These are phyloP conservation scores for Talaromyces sp. DNA, from an alignment of 2,329 filamentous ascomycete species.

Conservation along the genomic window DNA sequence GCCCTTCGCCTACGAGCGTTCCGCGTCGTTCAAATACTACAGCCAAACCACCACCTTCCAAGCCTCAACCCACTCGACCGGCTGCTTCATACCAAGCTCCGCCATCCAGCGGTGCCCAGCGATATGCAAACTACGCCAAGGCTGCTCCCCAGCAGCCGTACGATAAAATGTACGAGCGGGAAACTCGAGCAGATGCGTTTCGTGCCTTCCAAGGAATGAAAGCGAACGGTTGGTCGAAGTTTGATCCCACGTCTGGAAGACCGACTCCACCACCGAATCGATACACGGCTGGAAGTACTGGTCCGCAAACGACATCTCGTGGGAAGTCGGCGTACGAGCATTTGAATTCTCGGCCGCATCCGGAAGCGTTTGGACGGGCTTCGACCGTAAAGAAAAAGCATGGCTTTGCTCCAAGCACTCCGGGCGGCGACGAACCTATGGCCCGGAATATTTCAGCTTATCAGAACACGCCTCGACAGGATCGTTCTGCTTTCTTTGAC, in stretches of 20 bases:
- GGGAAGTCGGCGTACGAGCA: constrained; percentile 43
- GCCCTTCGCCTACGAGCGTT: constrained; percentile 25
- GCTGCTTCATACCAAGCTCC: constrained; percentile 24
- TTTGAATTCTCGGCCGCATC: constrained; percentile 34
- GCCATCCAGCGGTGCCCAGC: constrained; percentile 39
- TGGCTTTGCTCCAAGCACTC: constrained; percentile 59
- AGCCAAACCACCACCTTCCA: constrained; percentile 28
- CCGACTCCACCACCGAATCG: constrained; percentile 23
- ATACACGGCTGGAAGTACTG: constrained; percentile 20
- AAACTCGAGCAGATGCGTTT: constrained; percentile 46
- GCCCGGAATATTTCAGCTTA: constrained; percentile 55
- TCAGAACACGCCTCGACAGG: constrained; percentile 35
- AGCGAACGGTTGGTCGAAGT: constrained; percentile 38
- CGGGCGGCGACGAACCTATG: constrained; percentile 60
- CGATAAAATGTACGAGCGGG: constrained; percentile 40
- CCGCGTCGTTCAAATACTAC: constrained; percentile 32
- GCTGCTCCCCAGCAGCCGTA: constrained; percentile 41
- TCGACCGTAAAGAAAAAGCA: constrained; percentile 51
- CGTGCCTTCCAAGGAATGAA: constrained; percentile 49
- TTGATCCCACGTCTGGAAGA: constrained; percentile 40
- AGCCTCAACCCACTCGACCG: constrained; percentile 27
- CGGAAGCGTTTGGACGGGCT: constrained; percentile 37
- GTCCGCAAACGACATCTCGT: constrained; percentile 27
- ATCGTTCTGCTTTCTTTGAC: constrained; percentile 39
- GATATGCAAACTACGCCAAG: constrained; percentile 43